Conservation (phyloP, 352 stramenopile species). For the Phytophthora agathidicida region DNA sequence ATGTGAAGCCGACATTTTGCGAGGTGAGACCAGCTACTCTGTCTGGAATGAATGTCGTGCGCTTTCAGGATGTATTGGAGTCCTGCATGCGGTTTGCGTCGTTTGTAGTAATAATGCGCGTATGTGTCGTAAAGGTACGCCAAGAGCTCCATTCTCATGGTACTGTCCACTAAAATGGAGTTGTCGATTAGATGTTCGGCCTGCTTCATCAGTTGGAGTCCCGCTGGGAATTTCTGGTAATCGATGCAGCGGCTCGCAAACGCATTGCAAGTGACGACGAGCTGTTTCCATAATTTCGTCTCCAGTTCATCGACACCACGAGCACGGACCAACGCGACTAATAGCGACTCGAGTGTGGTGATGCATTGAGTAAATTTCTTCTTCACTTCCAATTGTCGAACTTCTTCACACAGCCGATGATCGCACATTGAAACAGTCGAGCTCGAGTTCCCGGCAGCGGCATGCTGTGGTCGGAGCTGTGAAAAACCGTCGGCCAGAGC, state of each 20-base stretch:
- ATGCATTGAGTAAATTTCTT: conserved; percentile 84
- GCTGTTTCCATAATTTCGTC: conserved; percentile 88
- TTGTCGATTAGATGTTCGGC: conserved; percentile 79
- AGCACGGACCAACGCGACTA: conserved; percentile 73
- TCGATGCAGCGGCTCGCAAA: conserved; percentile 89
- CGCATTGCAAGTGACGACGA: conserved; percentile 90
- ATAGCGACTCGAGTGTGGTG: conserved; percentile 70
- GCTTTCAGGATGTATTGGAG: conserved; percentile 88
- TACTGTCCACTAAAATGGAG: conserved; percentile 61
- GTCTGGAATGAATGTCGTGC: conserved; percentile 79
- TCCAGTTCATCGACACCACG: conserved; percentile 60
- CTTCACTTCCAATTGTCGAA: conserved; percentile 82
- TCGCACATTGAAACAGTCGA: conserved; percentile 47
- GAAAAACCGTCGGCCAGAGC: conserved; percentile 63
- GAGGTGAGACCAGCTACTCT: conserved; percentile 82
- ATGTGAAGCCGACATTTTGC: conserved; percentile 92
- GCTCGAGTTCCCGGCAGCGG: not conserved
- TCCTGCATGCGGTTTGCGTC: conserved; percentile 81
- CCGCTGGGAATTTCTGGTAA: conserved; percentile 75
- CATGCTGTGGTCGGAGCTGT: conserved; percentile 10
- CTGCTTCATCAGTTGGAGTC: conserved; percentile 87
- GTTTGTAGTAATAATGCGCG: conserved; percentile 91
- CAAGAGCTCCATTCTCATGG: conserved; percentile 68
- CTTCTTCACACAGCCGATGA: conserved; percentile 74
- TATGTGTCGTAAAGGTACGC: conserved; percentile 89